Base-by-base conservation (phyloP, 2,329 filamentous ascomycete species). In the Fusarium staphyleae region DNA sequence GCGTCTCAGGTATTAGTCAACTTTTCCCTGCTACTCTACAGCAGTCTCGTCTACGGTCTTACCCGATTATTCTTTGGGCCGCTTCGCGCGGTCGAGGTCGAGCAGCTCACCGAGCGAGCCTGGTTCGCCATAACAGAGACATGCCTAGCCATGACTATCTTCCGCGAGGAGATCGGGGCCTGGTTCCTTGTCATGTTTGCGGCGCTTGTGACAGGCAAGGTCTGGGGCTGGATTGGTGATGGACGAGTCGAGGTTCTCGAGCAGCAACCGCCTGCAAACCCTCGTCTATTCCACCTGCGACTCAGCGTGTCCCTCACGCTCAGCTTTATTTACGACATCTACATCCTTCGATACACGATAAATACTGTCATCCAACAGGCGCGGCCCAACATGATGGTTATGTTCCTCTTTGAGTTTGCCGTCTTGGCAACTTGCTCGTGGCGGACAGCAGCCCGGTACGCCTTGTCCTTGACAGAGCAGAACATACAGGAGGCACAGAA, bases 61-160 rank as follows among this genome's bases (percentile, higher is more conserved):
- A 95, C 97, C 72, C 87, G 92, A 67, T 79, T 97, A 45, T 91
- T 96, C 71, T 99, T 93, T 70, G 95, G 95, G 55, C 87, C 86
- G 14, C 84, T 99, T 16, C 91, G 96, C 63, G 89, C 92, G 19
- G 91, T 96, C 78, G 95, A 99, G 78, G 90, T 95, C 67, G 96
- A 99, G 74, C 93, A 98, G 72, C 84, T 99, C 12, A 97, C 96
- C 71, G 95, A 99, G 74, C 93, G 93, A 74, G 93, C 90, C 42
- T 99, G 96, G 96, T 97, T 97, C 70, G 93, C 95, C 32, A 90
- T 98, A 33, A 96, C 93, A 39, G 95, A 99, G 77, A 99, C 95
- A 60, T 91, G 93, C 69, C 81, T 99, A 60, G 95, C 95, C 24
- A 98, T 99, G 93, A 97, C 95, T 24, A 96, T 96, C 62, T 98